Evolutionary conservation across 2,329 filamentous ascomycete species (phyloP).

Genomic region (Claviceps sp.): DNA sequence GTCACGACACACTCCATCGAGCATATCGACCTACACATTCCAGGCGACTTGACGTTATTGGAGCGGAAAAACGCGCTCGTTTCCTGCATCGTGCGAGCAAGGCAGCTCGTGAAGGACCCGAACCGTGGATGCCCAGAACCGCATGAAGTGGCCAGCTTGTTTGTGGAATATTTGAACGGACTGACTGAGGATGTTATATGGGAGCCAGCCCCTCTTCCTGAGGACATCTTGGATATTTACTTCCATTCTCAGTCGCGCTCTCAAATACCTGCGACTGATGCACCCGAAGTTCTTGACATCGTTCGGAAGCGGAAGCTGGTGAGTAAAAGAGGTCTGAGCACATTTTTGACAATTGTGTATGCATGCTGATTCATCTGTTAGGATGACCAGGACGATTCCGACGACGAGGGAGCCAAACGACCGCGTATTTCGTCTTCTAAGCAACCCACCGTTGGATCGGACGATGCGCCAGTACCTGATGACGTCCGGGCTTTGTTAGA

Average conservation of each 20-base stretch:
- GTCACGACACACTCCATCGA: conserved; percentile 40
- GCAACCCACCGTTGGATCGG: conserved; percentile 10
- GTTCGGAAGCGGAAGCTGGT: conserved; percentile 36
- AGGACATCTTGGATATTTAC: conserved; percentile 35
- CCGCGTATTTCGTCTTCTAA: conserved; percentile 13
- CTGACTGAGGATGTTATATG: conserved; percentile 26
- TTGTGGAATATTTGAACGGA: conserved; percentile 31
- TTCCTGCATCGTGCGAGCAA: conserved; percentile 22
- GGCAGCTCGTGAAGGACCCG: conserved; percentile 26
- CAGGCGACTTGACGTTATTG: conserved; percentile 19
- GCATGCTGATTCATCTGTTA: background rate
- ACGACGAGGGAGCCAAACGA: conserved; percentile 17
- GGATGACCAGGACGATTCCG: conserved; percentile 18
- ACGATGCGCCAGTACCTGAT: conserved; percentile 19
- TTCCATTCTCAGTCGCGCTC: conserved; percentile 23
- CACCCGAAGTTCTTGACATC: conserved; percentile 11
- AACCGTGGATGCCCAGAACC: conserved; percentile 27
- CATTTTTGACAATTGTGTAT: background rate
- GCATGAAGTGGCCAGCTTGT: conserved; percentile 31
- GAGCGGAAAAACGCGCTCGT: conserved; percentile 35
- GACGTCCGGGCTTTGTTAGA: conserved; percentile 18
- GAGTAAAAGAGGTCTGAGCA: conserved; percentile 13
- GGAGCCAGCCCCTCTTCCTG: conserved; percentile 33
- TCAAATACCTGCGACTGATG: conserved; percentile 13
- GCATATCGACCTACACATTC: conserved; percentile 37